Evolutionary conservation across 805 yeast species (phyloP).

Genomic region (Zygotorulaspora chibaensis): DNA sequence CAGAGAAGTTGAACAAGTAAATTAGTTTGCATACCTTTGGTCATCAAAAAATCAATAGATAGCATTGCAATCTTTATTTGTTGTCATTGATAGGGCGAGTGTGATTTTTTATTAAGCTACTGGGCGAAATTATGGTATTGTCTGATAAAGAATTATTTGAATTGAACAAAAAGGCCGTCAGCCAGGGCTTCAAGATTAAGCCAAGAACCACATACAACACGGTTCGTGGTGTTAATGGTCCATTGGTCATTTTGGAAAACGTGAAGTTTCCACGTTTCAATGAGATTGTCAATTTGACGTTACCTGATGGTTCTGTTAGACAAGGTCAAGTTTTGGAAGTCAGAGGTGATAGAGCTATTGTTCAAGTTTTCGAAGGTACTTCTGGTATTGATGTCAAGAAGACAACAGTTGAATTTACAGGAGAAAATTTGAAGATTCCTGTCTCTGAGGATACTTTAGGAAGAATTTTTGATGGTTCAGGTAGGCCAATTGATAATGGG

Average conservation of each 20-base stretch:
- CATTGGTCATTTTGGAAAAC: constrained; percentile 84
- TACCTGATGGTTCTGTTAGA: constrained; percentile 91
- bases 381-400: constrained; percentile 98
- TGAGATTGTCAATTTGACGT: constrained; percentile 93
- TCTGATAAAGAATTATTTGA: constrained; percentile 49
- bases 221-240: constrained; percentile 98
- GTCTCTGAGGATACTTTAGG: constrained; percentile 97
- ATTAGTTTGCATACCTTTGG: neutral
- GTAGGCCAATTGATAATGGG: constrained; percentile 96
- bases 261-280: constrained; percentile 87
- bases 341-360: constrained; percentile 94
- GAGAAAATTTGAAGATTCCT: constrained; percentile 86
- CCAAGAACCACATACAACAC: constrained; percentile 94
- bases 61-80: neutral
- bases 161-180: constrained; percentile 85
- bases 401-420: constrained; percentile 96
- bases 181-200: constrained; percentile 84
- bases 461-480: constrained; percentile 97
- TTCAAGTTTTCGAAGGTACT: constrained; percentile 98
- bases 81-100: neutral
- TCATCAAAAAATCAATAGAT: neutral
- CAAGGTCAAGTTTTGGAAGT: constrained; percentile 99
- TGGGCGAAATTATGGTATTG: constrained; percentile 21
- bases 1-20: neutral
- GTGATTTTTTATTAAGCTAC: neutral